Conservation (phyloP, 306 rosid genomes). For the Crataegus laevigata region DNA sequence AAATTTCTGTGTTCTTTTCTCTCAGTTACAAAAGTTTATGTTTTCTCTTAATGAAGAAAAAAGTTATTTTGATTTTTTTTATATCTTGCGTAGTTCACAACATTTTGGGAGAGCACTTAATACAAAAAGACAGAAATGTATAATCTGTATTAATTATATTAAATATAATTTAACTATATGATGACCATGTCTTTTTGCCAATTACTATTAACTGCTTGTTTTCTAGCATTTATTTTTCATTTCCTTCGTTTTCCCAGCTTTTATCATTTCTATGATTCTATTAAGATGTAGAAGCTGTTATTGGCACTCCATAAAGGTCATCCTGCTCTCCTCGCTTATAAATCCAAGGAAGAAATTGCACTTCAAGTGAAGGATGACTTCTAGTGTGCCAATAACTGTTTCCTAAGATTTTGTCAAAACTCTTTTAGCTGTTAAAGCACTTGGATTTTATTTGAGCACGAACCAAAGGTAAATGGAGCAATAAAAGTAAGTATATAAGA, state of each 20-base stretch:
- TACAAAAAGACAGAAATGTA: background rate
- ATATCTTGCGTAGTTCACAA: background rate
- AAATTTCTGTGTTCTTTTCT: too few species aligned
- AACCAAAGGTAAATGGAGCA: background rate
- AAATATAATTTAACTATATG: background rate
- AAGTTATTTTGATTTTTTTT: too few species aligned
- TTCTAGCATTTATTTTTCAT: background rate
- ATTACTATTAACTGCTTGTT: background rate
- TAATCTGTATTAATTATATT: too few species aligned
- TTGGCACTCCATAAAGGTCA: background rate
- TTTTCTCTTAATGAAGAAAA: background rate
- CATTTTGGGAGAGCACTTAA: background rate
- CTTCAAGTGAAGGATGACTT: background rate
- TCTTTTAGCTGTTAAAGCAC: background rate
- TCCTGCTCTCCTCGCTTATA: background rate
- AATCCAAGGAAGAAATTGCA: background rate
- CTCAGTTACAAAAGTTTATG: too few species aligned
- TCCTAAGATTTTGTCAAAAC: background rate
- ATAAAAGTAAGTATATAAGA: background rate
- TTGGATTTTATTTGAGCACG: background rate
- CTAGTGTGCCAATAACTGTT: background rate
- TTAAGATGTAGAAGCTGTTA: background rate
- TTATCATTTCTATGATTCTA: background rate
- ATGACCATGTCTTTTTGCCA: background rate
- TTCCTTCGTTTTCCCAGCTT: background rate